Evolutionary conservation across 176 grass and related monocot genomes (phyloP), one percentile per base, ranked within the genome.

Genomic region (Aegilops tauschii): DNA sequence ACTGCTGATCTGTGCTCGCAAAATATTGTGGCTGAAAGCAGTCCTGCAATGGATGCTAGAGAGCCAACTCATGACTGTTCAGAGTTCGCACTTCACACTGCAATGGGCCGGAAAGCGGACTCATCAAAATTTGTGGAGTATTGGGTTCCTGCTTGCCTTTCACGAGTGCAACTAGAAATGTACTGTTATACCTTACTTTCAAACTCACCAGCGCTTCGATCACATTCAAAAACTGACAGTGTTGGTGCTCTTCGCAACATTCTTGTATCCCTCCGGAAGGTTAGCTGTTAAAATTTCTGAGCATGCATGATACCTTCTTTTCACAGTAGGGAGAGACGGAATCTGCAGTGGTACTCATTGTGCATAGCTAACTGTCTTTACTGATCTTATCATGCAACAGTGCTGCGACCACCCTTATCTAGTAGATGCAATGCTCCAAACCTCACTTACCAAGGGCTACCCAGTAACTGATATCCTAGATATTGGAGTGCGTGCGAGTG

Each of bases 391-490:
- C 25, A 65, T 92, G 79, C 80, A 68, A 82, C 93, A 98, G 96
- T 98, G 96, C 79, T 95, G 93, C 77, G 96, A 98, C 72, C 96
- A 98, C 82, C 96, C 96, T 76, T 98, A 94, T 86, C 90, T 98
- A 18, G 92, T 98, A 85, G 90, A 98, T 92, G 82, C 77, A 73
- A 54, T 45, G 3, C 84, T 98, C 63, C 96, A 95, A 95, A 64
- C 8, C 47, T 87, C 84, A 82, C 88, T 98, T 87, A 94, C 79
- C 49, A 89, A 87, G 85, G 88, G 74, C 61, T 87, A 42, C 12
- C 90, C 88, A 75, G 5, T 78, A 44, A 82, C 86, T 79, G 90
- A 95, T 65, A 91, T 94, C 73, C 86, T 98, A 71, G 91, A 98
- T 91, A 89, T 92, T 88, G 93, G 93, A 66, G 93, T 95, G 64